phyloP scores from a whole-genome alignment of 306 rosid species.

The Lotus japonicus region DNA sequence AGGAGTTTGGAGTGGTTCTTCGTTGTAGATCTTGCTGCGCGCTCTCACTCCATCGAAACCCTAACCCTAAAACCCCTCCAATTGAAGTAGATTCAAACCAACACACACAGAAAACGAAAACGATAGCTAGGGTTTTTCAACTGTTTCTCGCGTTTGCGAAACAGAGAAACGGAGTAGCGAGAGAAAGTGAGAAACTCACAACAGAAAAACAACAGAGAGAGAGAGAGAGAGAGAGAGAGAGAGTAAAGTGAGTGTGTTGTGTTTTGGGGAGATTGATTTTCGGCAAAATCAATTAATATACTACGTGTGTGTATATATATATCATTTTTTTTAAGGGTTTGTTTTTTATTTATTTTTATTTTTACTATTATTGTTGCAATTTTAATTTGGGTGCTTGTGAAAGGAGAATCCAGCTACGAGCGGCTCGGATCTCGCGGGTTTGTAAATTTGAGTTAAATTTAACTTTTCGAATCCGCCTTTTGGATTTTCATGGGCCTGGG shows the following conservation, averaged over 20 bases:
- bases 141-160: not conserved
- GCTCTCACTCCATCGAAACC: conserved; percentile 46
- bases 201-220: not conserved
- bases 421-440: conserved; percentile 50
- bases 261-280: not conserved
- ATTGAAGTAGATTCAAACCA: conserved; percentile 16
- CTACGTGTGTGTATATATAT: not conserved
- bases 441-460: conserved; percentile 49
- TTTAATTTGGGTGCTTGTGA: conserved; percentile 29
- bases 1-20: not conserved
- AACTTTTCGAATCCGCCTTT: conserved; percentile 40
- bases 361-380: not conserved
- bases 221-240: not conserved
- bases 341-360: not conserved
- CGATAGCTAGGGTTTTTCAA: conserved; percentile 57
- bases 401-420: conserved; percentile 30
- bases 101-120: conserved; percentile 4
- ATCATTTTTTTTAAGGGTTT: no score
- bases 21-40: conserved; percentile 43
- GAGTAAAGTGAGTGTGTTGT: conserved; percentile 1
- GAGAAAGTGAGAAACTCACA: not conserved
- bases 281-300: not conserved
- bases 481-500: conserved; percentile 15
- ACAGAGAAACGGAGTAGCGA: not conserved
- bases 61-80: conserved; percentile 25